A percentile compares a stretch with the other conserved stretches of the same genome.
phyloP scores from a whole-genome alignment of 495 filamentous ascomycete genomes.

The Paragyromitra xinjiangensis region DNA sequence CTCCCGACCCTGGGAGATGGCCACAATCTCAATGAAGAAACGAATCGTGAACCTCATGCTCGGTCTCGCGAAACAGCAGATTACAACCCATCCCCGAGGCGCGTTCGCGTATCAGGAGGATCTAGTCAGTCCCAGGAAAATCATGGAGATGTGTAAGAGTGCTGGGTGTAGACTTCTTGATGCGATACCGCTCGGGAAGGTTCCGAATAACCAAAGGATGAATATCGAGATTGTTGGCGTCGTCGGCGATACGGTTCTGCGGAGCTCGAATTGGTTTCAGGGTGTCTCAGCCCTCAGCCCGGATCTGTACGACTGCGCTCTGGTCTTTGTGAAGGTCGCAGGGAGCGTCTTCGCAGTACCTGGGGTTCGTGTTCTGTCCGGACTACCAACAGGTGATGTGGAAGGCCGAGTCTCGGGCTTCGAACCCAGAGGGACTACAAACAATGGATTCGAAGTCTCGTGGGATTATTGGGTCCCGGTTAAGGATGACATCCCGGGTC shows the following conservation, averaged over 20 bases:
- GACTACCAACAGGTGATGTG: background rate
- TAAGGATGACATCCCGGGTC: background rate
- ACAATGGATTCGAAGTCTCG: background rate
- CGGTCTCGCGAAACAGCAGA: conserved; percentile 14
- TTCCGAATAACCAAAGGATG: background rate
- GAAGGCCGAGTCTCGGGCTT: conserved; percentile 5
- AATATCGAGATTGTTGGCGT: background rate
- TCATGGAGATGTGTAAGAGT: background rate
- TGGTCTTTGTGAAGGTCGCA: background rate
- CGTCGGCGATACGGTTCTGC: conserved; percentile 20
- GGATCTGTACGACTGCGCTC: conserved; percentile 9
- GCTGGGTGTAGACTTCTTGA: background rate
- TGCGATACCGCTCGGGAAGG: background rate
- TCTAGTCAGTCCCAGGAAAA: background rate
- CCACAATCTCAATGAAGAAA: background rate
- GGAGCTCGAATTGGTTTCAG: background rate
- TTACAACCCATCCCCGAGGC: conserved; percentile 3
- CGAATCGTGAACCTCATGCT: background rate
- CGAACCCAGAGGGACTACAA: conserved; percentile 6
- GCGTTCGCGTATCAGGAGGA: background rate
- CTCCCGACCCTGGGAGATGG: conserved; percentile 1
- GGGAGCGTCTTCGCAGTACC: conserved; percentile 13
- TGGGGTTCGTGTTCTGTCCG: conserved; percentile 10
- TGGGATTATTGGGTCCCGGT: conserved; percentile 13
- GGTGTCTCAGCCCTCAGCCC: background rate